phyloP scores from a whole-genome alignment of 1,284 basidiomycete species.

The Cutaneotrichosporon sp. region DNA sequence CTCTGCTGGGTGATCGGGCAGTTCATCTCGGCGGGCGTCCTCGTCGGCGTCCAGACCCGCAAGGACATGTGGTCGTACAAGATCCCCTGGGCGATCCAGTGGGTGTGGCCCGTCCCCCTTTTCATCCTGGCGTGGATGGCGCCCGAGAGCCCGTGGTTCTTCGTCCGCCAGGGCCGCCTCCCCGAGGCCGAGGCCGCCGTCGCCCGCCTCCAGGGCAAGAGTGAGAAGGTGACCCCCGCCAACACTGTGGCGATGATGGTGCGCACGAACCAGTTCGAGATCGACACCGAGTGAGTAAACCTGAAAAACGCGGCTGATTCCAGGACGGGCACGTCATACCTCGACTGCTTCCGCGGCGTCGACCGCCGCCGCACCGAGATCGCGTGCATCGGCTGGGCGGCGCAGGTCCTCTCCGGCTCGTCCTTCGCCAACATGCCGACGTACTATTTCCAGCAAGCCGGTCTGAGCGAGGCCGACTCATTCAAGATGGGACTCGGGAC shows the following conservation, averaged over 20 bases:
- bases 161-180: constrained; percentile 31
- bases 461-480: background rate
- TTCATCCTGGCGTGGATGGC: constrained; percentile 28
- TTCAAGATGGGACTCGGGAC: constrained; percentile 44
- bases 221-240: constrained; percentile 27
- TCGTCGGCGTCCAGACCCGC: constrained; percentile 24
- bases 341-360: constrained; percentile 37
- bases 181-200: constrained; percentile 29
- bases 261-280: constrained; percentile 38
- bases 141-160: constrained; percentile 38
- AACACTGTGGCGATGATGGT: constrained; percentile 41
- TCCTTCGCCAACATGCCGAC: constrained; percentile 7
- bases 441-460: constrained; percentile 10
- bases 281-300: constrained; percentile 14
- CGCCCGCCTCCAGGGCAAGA: constrained; percentile 23
- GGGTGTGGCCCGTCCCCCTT: constrained; percentile 49
- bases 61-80: constrained; percentile 42
- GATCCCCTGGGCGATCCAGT: constrained; percentile 53
- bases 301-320: background rate
- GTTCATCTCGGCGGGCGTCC: constrained; percentile 22
- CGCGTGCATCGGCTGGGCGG: constrained; percentile 19
- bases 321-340: constrained; percentile 26
- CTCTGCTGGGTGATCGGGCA: constrained; percentile 58
- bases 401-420: constrained; percentile 30
- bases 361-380: constrained; percentile 28